Evolutionary conservation across 345 rosid species (phyloP).

Genomic region (Angophora floribunda): DNA sequence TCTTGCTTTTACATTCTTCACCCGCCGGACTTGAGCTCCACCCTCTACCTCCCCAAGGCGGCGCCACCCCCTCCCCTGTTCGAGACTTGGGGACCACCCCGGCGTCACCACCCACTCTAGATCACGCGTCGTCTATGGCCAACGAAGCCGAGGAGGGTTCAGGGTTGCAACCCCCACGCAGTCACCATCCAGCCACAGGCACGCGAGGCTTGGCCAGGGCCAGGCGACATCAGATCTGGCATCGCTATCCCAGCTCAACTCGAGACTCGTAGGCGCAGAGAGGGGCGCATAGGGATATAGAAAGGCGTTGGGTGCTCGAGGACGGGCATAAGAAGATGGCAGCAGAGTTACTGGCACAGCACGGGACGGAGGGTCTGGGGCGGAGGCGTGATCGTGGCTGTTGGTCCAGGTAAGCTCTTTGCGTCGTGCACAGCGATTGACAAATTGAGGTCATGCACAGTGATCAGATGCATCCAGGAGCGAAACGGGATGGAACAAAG

Average conservation of each 20-base stretch:
- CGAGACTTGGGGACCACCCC: not conserved
- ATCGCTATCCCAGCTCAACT: not conserved
- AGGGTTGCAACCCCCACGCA: no score
- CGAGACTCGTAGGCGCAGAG: not conserved
- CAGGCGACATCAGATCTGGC: not conserved
- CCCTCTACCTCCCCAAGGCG: not conserved
- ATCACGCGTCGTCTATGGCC: not conserved
- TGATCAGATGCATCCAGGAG: not conserved
- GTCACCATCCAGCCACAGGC: not conserved
- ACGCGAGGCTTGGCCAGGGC: not conserved
- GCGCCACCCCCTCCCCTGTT: not conserved
- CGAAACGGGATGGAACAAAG: not conserved
- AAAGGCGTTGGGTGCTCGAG: not conserved
- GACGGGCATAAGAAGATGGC: not conserved
- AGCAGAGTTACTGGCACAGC: no score
- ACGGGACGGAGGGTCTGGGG: not conserved
- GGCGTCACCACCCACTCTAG: not conserved
- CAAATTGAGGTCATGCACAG: not conserved
- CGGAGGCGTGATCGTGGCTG: fast-evolving
- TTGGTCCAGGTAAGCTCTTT: not conserved
- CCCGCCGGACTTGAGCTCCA: not conserved
- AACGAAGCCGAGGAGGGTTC: not conserved
- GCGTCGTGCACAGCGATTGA: not conserved
- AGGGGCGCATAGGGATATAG: not conserved
- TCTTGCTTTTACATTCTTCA: not conserved